Conservation (phyloP, 1,139 yeast species). For the Insectozyma bohioensis region DNA sequence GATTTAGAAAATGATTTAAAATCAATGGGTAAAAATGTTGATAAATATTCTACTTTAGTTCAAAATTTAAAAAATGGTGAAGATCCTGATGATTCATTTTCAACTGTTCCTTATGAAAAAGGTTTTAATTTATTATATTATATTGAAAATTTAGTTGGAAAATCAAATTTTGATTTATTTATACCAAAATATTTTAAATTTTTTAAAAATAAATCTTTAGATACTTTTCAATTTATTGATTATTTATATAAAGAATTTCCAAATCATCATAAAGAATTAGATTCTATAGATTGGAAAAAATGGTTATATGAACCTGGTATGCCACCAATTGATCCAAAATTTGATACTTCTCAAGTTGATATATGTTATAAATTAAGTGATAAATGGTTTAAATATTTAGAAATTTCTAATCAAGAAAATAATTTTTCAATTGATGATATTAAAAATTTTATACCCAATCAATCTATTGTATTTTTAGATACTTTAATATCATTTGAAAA, state of each 20-base stretch:
- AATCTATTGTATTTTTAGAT: constrained; percentile 76
- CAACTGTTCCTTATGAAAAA: constrained; percentile 87
- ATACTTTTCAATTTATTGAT: constrained; percentile 78
- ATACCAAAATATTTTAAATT: constrained; percentile 73
- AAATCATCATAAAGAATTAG: constrained; percentile 49
- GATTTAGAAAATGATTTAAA: constrained; percentile 68
- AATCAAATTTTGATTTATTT: constrained; percentile 67
- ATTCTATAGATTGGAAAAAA: constrained; percentile 75
- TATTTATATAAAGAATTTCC: constrained; percentile 66
- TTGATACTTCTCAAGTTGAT: constrained; percentile 77
- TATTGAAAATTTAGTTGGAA: constrained; percentile 58
- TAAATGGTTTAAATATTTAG: constrained; percentile 66
- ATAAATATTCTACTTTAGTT: constrained; percentile 62
- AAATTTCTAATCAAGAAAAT: constrained; percentile 15
- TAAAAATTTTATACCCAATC: constrained; percentile 64
- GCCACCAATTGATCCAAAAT: constrained; percentile 77
- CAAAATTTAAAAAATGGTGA: constrained; percentile 63
- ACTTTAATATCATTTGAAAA: constrained; percentile 45
- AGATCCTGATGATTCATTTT: constrained; percentile 90
- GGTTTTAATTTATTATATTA: constrained; percentile 79
- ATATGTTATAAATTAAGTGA: constrained; percentile 66
- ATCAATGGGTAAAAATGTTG: constrained; percentile 54
- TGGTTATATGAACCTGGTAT: constrained; percentile 84
- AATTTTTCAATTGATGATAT: constrained; percentile 43
- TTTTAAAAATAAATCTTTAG: constrained; percentile 70